Evolutionary conservation across 1,284 basidiomycete species (phyloP), one percentile per base, ranked within the genome.

Genomic region (Cryptococcus jaspeensis): DNA sequence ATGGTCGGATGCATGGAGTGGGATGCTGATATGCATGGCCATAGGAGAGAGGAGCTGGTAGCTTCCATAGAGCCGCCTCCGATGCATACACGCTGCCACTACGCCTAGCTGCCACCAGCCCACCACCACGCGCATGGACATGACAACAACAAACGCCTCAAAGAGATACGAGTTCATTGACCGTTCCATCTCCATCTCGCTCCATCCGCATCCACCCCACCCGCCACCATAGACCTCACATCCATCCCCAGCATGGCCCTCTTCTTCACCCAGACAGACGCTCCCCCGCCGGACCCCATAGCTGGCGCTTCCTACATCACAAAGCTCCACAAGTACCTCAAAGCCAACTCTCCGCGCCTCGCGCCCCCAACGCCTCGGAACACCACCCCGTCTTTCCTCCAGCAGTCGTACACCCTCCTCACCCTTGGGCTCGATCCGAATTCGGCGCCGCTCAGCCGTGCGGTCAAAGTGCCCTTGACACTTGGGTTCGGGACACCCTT

Each of bases 341-440:
- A 62, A 11, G 53, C 65, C 44, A 75, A 78, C 61, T 61, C 71
- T 8, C 16, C 67, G 12, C 70, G 74, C 2, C 65, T 78, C 18
- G 66, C 76, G 0, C 71, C 71, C 2, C 53, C 67, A 0, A 52
- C 59, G 1, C 46, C 53, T 39, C 38, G 41, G 18, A n/a, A 36
- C 18, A 22, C 40, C 38, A 54, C 49, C 22, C 61, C 66, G n/a
- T 54, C 66, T 2, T 49, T 70, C 48, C 47, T 75, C 3, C 66
- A 69, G 48, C 76, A 78, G 57, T 63, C 65, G 1, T 78, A 76
- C 48, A 78, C 76, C 0, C 59, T 78, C 20, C 63, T 77, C 39
- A 78, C 76, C 0, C 69, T 78, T 7, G 76, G 76, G 4, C 55
- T 78, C 2, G 76, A 77, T 55, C 75, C 76, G 0, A 64, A 56